Conservation (phyloP, 352 stramenopile genomes). For the Phytophthora pluvialis region DNA sequence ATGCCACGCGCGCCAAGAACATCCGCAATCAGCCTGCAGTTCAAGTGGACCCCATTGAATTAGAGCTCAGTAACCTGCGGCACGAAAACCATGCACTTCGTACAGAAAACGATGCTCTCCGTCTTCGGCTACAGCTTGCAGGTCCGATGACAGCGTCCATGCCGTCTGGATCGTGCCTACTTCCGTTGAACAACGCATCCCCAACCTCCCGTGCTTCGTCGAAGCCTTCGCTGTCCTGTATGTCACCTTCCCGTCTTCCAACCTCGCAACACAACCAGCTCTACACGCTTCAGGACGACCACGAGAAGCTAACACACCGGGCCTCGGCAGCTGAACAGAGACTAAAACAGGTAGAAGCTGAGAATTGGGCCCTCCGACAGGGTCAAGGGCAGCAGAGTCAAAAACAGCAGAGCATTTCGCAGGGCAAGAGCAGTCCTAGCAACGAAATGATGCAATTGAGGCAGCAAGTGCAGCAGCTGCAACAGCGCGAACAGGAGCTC, state of each 20-base stretch:
- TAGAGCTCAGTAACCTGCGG: conserved; percentile 61
- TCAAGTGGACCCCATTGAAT: conserved; percentile 70
- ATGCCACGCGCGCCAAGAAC: conserved; percentile 84
- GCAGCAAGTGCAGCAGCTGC: conserved; percentile 69
- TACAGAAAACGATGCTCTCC: conserved; percentile 65
- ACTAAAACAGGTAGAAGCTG: conserved; percentile 44
- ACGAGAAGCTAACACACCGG: conserved; percentile 53
- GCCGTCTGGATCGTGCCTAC: conserved; percentile 37
- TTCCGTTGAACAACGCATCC: conserved; percentile 30
- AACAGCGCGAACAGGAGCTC: conserved; percentile 81
- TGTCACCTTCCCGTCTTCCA: conserved; percentile 20
- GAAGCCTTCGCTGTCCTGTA: neutral
- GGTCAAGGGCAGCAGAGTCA: conserved; percentile 12
- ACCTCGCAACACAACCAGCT: conserved; percentile 53
- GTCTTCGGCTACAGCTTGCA: conserved; percentile 50
- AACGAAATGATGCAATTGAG: conserved; percentile 49
- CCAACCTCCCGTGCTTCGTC: neutral
- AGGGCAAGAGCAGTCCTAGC: conserved; percentile 22
- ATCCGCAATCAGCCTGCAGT: conserved; percentile 85
- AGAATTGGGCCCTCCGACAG: conserved; percentile 53
- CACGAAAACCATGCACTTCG: conserved; percentile 70
- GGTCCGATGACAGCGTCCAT: conserved; percentile 14
- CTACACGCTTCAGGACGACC: conserved; percentile 65
- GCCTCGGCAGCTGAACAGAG: conserved; percentile 34
- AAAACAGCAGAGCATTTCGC: conserved; percentile 1